Evolutionary conservation across 148 eudicot genomes (phyloP).

Genomic region (Fagopyrum homotropicum): DNA sequence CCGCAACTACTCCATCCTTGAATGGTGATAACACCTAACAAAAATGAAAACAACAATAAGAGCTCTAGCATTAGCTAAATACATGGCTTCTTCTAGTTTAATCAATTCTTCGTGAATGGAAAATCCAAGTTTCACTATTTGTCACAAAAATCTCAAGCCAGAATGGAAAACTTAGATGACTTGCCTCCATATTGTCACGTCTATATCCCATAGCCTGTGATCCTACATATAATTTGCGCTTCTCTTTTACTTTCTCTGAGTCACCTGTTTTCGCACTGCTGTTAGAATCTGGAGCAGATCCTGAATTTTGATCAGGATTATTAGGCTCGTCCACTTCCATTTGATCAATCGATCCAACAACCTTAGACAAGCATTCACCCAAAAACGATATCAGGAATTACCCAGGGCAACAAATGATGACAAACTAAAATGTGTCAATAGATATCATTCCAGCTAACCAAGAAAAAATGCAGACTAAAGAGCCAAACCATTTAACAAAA

Average conservation of each 20-base stretch:
- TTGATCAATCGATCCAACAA: slow-evolving; percentile 80
- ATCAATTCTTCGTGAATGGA: neutral
- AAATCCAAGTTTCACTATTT: slow-evolving; percentile 7
- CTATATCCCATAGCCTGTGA: slow-evolving; percentile 82
- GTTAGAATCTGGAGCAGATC: slow-evolving; percentile 55
- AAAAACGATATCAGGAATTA: neutral
- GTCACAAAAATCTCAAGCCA: neutral
- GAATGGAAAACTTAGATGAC: slow-evolving; percentile 10
- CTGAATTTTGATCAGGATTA: slow-evolving; percentile 55
- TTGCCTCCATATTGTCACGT: slow-evolving; percentile 96
- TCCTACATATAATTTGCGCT: slow-evolving; percentile 84
- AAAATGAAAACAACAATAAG: neutral
- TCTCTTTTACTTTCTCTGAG: slow-evolving; percentile 57
- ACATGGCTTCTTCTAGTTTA: neutral
- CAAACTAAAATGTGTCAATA: neutral
- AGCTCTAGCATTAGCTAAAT: neutral
- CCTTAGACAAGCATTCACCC: slow-evolving; percentile 33
- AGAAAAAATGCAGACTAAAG: neutral
- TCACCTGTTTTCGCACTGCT: slow-evolving; percentile 35
- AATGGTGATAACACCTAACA: slow-evolving; percentile 76
- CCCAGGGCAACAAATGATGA: neutral
- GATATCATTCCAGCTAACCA: neutral
- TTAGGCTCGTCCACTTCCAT: slow-evolving; percentile 83
- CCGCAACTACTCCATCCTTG: slow-evolving; percentile 83
- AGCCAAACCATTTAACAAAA: neutral